Conservation (phyloP, 73 alveolate species). For the Symbiodinium natans region DNA sequence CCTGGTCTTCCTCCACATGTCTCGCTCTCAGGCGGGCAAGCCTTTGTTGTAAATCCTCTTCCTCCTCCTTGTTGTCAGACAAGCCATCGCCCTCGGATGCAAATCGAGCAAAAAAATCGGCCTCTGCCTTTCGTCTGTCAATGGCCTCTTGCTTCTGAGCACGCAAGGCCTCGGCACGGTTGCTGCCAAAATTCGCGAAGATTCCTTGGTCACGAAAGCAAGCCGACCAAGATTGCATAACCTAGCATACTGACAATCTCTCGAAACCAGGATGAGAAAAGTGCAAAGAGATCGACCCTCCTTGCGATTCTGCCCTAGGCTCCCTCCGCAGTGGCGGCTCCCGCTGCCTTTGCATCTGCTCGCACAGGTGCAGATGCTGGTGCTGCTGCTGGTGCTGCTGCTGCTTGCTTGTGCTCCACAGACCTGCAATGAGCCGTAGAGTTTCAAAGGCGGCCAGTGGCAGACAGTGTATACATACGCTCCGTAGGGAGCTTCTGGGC, state of each 20-base stretch:
- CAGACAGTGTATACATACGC: too few species aligned
- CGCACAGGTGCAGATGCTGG: neutral
- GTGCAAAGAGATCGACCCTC: too few species aligned
- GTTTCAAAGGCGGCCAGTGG: too few species aligned
- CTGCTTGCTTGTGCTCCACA: neutral
- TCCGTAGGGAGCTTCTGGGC: too few species aligned
- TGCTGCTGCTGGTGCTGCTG: neutral
- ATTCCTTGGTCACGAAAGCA: neutral
- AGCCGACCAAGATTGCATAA: too few species aligned
- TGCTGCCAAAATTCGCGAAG: neutral
- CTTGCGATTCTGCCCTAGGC: neutral
- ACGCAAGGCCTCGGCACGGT: conserved; percentile 1
- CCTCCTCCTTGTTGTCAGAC: neutral
- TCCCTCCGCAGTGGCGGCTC: conserved; percentile 1
- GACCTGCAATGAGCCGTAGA: neutral
- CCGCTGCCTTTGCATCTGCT: neutral
- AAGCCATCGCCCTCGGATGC: neutral
- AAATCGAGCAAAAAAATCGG: neutral
- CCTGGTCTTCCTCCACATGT: neutral
- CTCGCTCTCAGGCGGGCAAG: neutral
- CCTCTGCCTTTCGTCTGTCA: neutral
- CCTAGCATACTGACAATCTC: too few species aligned
- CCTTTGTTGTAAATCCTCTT: neutral
- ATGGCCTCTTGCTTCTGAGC: neutral
- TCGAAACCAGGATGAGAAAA: too few species aligned